Conservation (phyloP, 2,329 filamentous ascomycete species). For the Fusarium sp. region DNA sequence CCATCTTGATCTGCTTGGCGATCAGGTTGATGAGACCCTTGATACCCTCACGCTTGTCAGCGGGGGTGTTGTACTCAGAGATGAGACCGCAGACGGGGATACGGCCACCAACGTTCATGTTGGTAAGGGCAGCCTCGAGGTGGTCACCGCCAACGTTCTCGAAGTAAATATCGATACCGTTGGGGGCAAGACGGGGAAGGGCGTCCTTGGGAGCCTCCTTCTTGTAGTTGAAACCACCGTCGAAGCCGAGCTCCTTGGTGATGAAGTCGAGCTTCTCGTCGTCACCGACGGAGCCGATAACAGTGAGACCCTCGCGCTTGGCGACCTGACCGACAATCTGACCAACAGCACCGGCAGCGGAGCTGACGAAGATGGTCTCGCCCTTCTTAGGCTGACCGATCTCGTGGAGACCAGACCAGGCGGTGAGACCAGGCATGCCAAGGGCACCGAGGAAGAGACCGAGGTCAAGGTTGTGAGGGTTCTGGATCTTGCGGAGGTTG, state of each 20-base stretch:
- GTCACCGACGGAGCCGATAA: conserved; percentile 83
- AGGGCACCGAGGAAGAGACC: conserved; percentile 79
- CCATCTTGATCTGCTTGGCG: conserved; percentile 75
- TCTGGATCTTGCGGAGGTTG: conserved; percentile 66
- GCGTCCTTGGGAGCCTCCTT: conserved; percentile 78
- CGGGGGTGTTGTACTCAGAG: conserved; percentile 75
- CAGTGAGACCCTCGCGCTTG: conserved; percentile 81
- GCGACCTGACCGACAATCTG: conserved; percentile 86
- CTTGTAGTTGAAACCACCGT: conserved; percentile 87
- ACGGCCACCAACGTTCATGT: conserved; percentile 71
- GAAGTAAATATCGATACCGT: conserved; percentile 78
- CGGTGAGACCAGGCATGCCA: conserved; percentile 71
- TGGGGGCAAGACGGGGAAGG: conserved; percentile 75
- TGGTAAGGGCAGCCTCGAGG: conserved; percentile 58
- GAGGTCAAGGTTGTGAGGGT: conserved; percentile 74
- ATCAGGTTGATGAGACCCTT: conserved; percentile 74
- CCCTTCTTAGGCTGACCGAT: conserved; percentile 72
- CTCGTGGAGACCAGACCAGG: conserved; percentile 75
- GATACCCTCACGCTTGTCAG: conserved; percentile 70
- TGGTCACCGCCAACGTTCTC: conserved; percentile 67
- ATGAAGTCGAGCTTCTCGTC: conserved; percentile 82
- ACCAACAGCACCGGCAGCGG: conserved; percentile 84
- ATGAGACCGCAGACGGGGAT: conserved; percentile 73
- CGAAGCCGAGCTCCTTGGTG: conserved; percentile 62
- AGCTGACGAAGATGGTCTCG: conserved; percentile 84